Percentiles rank a stretch among this genome's conserved stretches.
Evolutionary conservation across 108 stramenopile species (phyloP).

Genomic region (Fistulifera pelliculosa): DNA sequence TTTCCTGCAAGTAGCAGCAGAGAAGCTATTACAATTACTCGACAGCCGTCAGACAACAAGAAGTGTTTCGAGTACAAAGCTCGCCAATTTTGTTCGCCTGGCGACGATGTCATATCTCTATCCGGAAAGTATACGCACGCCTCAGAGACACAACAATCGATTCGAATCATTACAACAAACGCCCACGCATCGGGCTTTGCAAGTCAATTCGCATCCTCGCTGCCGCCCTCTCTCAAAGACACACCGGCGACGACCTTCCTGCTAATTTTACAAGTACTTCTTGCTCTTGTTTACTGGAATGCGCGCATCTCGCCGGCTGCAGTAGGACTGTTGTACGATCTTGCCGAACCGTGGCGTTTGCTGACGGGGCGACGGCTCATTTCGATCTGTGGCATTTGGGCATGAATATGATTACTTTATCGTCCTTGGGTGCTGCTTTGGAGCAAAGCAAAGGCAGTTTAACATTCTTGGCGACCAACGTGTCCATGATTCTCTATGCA

Average conservation of each 20-base stretch:
- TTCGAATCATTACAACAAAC: no score
- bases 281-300: conserved; percentile 69
- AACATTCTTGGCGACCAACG: conserved; percentile 50
- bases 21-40: no score
- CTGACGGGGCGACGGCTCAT: conserved; percentile 61
- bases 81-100: no score
- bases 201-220: no score
- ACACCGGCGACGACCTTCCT: conserved; percentile 28
- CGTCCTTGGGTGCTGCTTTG: conserved; percentile 39
- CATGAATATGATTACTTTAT: conserved; percentile 70
- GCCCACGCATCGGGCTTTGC: no score
- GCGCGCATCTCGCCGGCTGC: conserved; percentile 26
- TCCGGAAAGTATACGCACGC: no score
- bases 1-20: no score
- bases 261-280: conserved; percentile 32
- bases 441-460: conserved; percentile 31
- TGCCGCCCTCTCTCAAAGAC: not conserved
- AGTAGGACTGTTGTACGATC: conserved; percentile 36
- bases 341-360: conserved; percentile 53
- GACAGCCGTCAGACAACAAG: no score
- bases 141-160: no score
- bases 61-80: no score
- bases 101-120: no score
- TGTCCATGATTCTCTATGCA: conserved; percentile 45
- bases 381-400: conserved; percentile 77